Percentiles rank a stretch among this genome's conserved stretches.
Conservation (phyloP, 768 basidiomycete species). For the Boletus vermiculosoides region DNA sequence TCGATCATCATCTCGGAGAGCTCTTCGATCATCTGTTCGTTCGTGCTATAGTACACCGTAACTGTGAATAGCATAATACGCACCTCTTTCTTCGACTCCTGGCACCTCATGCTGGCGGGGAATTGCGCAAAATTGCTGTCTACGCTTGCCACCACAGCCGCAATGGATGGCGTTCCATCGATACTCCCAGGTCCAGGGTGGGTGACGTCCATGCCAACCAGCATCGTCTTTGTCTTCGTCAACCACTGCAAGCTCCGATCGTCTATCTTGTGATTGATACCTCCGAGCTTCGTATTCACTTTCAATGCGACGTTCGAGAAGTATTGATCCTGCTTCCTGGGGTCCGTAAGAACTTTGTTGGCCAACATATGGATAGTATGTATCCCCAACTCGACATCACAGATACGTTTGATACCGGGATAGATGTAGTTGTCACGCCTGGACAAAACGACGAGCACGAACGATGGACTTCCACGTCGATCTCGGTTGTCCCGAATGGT, state of each 20-base stretch:
- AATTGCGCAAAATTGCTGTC: constrained; percentile 72
- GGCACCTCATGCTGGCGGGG: constrained; percentile 70
- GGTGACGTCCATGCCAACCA: constrained; percentile 84
- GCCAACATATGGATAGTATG: constrained; percentile 70
- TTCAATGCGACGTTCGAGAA: constrained; percentile 81
- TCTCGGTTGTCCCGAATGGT: constrained; percentile 35
- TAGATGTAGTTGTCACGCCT: constrained; percentile 72
- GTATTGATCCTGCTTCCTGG: constrained; percentile 71
- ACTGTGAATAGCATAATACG: background rate
- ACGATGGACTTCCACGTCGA: constrained; percentile 45
- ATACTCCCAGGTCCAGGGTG: constrained; percentile 69
- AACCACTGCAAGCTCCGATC: constrained; percentile 60
- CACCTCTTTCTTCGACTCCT: constrained; percentile 40
- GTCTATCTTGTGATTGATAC: constrained; percentile 76
- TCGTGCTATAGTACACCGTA: background rate
- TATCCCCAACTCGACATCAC: constrained; percentile 71
- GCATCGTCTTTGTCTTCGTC: constrained; percentile 66
- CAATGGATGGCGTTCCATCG: constrained; percentile 77
- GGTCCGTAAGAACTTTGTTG: constrained; percentile 54
- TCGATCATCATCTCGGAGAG: constrained; percentile 69
- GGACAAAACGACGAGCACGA: constrained; percentile 71
- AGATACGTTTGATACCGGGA: constrained; percentile 75
- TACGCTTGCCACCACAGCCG: constrained; percentile 76
- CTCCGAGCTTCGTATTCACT: constrained; percentile 80
- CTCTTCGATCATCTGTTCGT: constrained; percentile 67